phyloP scores from a whole-genome alignment of 192 early-diverging fungal genomes.

The Coemansia sp. region DNA sequence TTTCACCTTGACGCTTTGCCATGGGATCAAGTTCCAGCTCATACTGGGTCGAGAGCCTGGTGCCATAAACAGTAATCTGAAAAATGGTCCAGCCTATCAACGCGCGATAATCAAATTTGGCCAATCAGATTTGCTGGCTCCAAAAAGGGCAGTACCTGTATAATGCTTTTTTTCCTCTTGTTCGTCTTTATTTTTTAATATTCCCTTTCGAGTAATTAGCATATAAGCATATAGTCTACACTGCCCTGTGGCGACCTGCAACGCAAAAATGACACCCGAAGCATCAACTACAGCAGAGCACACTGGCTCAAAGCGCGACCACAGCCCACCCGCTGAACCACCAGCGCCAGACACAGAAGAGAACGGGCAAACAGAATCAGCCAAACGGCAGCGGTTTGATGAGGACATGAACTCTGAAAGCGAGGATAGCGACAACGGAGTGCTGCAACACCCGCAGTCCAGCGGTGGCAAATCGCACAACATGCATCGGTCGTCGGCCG shows the following conservation, averaged over 20 bases:
- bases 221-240: not conserved
- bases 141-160: not conserved
- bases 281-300: constrained; percentile 3
- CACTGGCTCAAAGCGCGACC: constrained; percentile 15
- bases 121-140: not conserved
- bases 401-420: not conserved
- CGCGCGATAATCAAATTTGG: not conserved
- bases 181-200: not conserved
- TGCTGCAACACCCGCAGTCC: not conserved
- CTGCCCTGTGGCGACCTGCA: not conserved
- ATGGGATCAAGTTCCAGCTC: too few species aligned
- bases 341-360: not conserved
- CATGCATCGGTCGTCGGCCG: constrained; percentile 21
- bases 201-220: not conserved
- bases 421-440: not conserved
- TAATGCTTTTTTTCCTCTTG: not conserved
- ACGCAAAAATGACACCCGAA: constrained; percentile 1
- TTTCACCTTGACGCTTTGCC: too few species aligned
- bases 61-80: too few species aligned
- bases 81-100: too few species aligned
- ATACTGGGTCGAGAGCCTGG: too few species aligned
- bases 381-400: constrained; percentile 7
- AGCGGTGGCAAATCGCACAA: constrained; percentile 4
- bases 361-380: not conserved
- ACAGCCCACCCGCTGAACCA: not conserved